Base-by-base conservation (phyloP, 352 stramenopile species). In the Phytophthora vignae region DNA sequence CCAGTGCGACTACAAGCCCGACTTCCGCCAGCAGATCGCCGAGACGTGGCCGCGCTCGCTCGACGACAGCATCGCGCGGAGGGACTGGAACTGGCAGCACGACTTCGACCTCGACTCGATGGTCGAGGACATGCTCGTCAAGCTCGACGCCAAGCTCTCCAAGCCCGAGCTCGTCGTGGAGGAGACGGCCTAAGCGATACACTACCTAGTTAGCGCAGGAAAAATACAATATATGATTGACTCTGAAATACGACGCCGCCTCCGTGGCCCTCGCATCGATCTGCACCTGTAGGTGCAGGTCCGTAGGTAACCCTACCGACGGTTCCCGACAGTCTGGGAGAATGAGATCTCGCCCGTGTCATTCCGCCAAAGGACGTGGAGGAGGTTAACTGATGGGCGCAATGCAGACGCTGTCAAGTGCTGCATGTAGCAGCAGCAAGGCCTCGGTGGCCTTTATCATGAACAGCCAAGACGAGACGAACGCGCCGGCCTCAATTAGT, bases 1-100 rank as follows among this genome's bases (percentile, higher is more conserved):
- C 76, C 70, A 91, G 74, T 96, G 97, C 58, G 76, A 82, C 53
- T 98, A 97, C 77, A 83, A 84, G 64, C 92, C 92, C 0, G 93
- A 98, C 72, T 97, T 96, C 70, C 83, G 93, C 48, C 93, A 98
- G 79, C 71, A 92, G 55, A 98, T 98, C 64, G 93, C 93, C 33
- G 89, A 96, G 69, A 97, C 93, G 15, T 98, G 93, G 93, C 93
- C 93, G 3, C 76, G 84, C 38, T 94, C 87, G 21, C 76, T 98
- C 5, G 91, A 98, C 65, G 91, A 98, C 69, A 84, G 70, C 38
- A 77, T 83, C 7, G 92, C 93, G 9, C 84, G 91, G 29, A 81
- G 85, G 60, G 91, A 98, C 67, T 98, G 93, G 93, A 70, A 77
- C 46, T 98, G 93, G 93, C 83, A 94, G 75, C 87, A 93, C 63